A percentile compares a stretch with the other conserved stretches of the same genome.
Evolutionary conservation across 2,329 filamentous ascomycete genomes (phyloP).

Genomic region (Aureobasidium musti): DNA sequence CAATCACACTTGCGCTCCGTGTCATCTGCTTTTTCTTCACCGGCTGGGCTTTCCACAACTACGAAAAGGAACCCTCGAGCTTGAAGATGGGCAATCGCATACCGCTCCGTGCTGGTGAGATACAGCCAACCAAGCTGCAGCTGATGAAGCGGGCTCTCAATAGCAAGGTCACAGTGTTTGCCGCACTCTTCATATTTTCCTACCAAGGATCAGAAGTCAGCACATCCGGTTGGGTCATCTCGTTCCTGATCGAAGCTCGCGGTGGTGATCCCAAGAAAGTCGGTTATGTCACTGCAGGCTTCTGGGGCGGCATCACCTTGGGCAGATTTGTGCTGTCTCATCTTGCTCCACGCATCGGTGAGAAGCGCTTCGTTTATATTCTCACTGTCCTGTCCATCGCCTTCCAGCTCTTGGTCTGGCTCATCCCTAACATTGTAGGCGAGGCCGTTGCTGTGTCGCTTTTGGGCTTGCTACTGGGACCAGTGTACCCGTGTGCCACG

Average conservation of each 20-base stretch:
- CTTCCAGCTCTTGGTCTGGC: constrained; percentile 78
- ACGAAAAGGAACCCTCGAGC: constrained; percentile 61
- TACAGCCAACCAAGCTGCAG: constrained; percentile 48
- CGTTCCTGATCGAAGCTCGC: constrained; percentile 74
- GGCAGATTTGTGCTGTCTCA: constrained; percentile 68
- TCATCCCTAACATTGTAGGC: constrained; percentile 69
- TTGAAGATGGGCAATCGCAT: constrained; percentile 48
- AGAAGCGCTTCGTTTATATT: constrained; percentile 67
- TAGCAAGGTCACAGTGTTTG: constrained; percentile 66
- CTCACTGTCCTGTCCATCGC: constrained; percentile 62
- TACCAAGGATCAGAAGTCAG: constrained; percentile 85
- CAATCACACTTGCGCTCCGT: constrained; percentile 63
- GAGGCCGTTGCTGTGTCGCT: constrained; percentile 56
- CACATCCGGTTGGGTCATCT: constrained; percentile 84
- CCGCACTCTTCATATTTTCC: constrained; percentile 78
- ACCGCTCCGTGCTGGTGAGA: constrained; percentile 37
- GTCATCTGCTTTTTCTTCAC: constrained; percentile 59
- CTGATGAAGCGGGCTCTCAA: constrained; percentile 54
- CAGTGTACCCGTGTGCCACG: constrained; percentile 74
- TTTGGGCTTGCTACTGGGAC: constrained; percentile 73
- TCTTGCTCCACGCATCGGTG: constrained; percentile 67
- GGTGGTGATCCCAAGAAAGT: constrained; percentile 69
- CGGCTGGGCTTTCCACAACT: constrained; percentile 69
- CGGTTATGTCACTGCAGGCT: constrained; percentile 75
- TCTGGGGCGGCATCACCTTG: constrained; percentile 56